These are phyloP conservation scores for Helianthus annuus DNA, from an alignment of 129 eudicot species.

Conservation along the genomic window HanXRQr2.0-SUNRISE NC_035447.2:13523777-13524276, in stretches of 20 bases:
- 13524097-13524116: conserved; percentile 12
- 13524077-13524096: not conserved
- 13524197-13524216: too few relatives aligned
- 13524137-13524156: not conserved
- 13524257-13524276: too few relatives aligned
- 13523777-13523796: too few relatives aligned
- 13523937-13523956: not conserved
- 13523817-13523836: too few relatives aligned
- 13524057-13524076: not conserved
- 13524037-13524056: not conserved
- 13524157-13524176: not conserved
- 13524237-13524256: too few relatives aligned
- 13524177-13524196: too few relatives aligned
- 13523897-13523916: not conserved
- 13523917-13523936: not conserved
- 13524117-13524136: not conserved
- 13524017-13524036: not conserved
- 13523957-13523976: not conserved
- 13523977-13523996: not conserved
- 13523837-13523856: not conserved
- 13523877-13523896: not conserved
- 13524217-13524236: too few relatives aligned
- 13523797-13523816: too few relatives aligned
- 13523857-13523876: not conserved
- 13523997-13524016: not conserved